These are phyloP conservation scores for Amylocystis lapponica DNA, from an alignment of 768 basidiomycete genomes.

Conservation along the genomic window DNA sequence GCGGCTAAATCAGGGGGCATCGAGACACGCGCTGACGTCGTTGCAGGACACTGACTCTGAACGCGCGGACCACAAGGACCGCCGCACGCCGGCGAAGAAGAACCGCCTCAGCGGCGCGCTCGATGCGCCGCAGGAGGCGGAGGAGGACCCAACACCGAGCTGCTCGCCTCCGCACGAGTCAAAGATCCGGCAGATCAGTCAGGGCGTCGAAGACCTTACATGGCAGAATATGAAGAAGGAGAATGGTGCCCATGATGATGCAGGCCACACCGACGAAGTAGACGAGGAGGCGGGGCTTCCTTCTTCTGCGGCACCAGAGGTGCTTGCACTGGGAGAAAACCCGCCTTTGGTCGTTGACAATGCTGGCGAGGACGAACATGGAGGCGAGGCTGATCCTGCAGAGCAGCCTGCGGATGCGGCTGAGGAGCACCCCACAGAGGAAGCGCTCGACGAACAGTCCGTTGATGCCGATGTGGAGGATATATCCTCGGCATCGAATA, in stretches of 20 bases:
- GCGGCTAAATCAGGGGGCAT: background rate
- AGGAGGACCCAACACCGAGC: conserved; percentile 35
- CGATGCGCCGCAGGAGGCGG: conserved; percentile 45
- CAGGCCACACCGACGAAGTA: background rate
- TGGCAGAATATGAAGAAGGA: conserved; percentile 51
- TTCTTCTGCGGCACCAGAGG: background rate
- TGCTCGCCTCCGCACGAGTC: conserved; percentile 74
- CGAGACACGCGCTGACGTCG: background rate
- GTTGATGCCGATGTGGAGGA: background rate
- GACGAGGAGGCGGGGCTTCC: background rate
- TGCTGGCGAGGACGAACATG: conserved; percentile 17
- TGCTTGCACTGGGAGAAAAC: conserved; percentile 11
- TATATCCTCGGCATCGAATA: background rate
- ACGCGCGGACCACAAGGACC: conserved; percentile 40
- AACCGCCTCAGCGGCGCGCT: conserved; percentile 49
- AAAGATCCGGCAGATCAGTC: conserved; percentile 73
- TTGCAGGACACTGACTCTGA: conserved; percentile 21
- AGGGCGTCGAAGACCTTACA: conserved; percentile 71
- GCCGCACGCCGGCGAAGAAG: conserved; percentile 69
- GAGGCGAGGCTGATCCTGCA: conserved; percentile 19
- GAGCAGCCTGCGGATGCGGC: conserved; percentile 17
- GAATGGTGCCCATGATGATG: conserved; percentile 1
- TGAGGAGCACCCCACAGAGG: background rate
- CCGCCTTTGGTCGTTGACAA: conserved; percentile 16
- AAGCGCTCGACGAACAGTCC: background rate